Percentiles rank a stretch among this genome's conserved stretches.
These are phyloP conservation scores for Taiozyma sp. DNA, from an alignment of 1,139 yeast species.

Conservation along the genomic window DNA sequence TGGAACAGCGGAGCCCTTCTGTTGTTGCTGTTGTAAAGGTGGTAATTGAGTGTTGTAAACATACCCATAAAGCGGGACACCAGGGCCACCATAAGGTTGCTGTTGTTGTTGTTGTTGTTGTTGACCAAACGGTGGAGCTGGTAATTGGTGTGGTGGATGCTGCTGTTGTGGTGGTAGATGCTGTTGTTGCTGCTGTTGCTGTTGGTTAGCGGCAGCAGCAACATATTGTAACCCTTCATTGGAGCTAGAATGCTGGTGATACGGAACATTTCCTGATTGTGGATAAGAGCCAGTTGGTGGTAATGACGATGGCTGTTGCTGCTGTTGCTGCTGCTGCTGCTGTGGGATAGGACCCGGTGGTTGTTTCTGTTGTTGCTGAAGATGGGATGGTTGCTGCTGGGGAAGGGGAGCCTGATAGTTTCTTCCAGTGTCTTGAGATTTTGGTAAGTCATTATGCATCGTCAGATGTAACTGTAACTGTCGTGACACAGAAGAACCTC, in stretches of 20 bases:
- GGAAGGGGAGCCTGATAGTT: constrained; percentile 9
- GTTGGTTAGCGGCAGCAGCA: constrained; percentile 5
- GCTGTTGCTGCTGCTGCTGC: neutral
- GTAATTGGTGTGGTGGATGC: neutral
- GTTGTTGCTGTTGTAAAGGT: constrained; percentile 14
- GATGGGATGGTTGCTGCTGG: neutral
- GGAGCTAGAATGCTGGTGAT: constrained; percentile 1
- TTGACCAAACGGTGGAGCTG: neutral
- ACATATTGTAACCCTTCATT: constrained; percentile 8
- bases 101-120: neutral
- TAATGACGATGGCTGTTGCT: neutral
- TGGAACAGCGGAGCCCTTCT: constrained; percentile 8
- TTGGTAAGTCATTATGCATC: constrained; percentile 62
- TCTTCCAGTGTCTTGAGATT: constrained; percentile 13
- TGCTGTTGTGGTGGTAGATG: constrained; percentile 5
- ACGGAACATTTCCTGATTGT: neutral
- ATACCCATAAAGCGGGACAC: neutral
- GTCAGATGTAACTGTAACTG: constrained; percentile 74
- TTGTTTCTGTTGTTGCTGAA: neutral
- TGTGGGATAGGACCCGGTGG: constrained; percentile 1
- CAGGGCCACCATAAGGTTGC: neutral
- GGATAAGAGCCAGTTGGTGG: neutral
- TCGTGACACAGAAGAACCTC: constrained; percentile 77
- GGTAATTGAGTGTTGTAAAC: constrained; percentile 14
- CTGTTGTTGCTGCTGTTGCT: constrained; percentile 9